Conservation (phyloP, 1,284 basidiomycete species). For the Naganishia albida region DNA sequence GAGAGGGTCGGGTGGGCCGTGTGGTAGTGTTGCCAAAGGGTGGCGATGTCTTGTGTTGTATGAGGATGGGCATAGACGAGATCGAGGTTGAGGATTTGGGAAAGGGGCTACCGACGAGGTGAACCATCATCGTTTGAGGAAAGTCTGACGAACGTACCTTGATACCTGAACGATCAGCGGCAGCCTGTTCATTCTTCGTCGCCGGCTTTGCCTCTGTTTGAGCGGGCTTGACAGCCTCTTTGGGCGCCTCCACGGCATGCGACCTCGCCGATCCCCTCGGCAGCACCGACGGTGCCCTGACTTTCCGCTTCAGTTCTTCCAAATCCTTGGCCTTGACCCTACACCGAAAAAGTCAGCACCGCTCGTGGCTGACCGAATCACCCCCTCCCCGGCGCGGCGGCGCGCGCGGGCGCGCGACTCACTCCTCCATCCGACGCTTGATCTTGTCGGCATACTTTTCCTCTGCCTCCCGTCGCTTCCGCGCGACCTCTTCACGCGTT, state of each 20-base stretch:
- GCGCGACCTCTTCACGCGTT: slow-evolving; percentile 50
- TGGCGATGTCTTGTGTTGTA: slow-evolving; percentile 68
- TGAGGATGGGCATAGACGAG: slow-evolving; percentile 70
- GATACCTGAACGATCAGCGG: slow-evolving; percentile 50
- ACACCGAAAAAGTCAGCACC: slow-evolving; percentile 28
- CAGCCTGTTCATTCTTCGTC: slow-evolving; percentile 38
- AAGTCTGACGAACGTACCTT: slow-evolving; percentile 43
- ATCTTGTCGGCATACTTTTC: slow-evolving; percentile 53
- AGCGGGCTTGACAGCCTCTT: slow-evolving; percentile 55
- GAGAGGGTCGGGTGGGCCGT: slow-evolving; percentile 73
- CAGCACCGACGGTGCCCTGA: slow-evolving; percentile 24
- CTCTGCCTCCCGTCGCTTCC: slow-evolving; percentile 48
- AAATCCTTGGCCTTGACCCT: slow-evolving; percentile 36
- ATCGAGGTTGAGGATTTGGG: slow-evolving; percentile 73
- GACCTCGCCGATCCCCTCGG: slow-evolving; percentile 16
- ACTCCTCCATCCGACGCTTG: slow-evolving; percentile 49
- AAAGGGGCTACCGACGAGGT: slow-evolving; percentile 64
- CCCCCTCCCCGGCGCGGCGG: background rate
- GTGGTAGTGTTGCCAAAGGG: slow-evolving; percentile 89
- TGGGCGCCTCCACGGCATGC: slow-evolving; percentile 21
- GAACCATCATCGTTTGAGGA: background rate
- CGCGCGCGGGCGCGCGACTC: slow-evolving; percentile 35
- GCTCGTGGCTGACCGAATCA: slow-evolving; percentile 45
- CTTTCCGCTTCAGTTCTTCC: slow-evolving; percentile 51
- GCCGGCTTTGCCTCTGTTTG: slow-evolving; percentile 58